Evolutionary conservation across 2,329 filamentous ascomycete genomes (phyloP).

Genomic region (Fusarium sambucinum): DNA sequence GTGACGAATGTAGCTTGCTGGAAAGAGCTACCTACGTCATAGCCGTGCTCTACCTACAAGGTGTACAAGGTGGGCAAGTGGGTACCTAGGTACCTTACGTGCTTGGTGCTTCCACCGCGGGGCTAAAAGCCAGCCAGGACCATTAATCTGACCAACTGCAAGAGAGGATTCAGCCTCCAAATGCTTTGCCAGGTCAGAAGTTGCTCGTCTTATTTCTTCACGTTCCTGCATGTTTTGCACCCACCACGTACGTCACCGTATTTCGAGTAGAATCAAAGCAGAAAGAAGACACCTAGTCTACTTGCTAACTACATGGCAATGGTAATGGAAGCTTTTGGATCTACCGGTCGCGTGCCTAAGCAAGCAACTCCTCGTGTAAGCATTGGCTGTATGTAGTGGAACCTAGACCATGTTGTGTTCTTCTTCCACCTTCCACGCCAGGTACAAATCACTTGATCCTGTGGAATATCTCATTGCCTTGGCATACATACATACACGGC

Average conservation of each 20-base stretch:
- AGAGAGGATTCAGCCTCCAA: background rate
- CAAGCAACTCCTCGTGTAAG: slow-evolving; percentile 4
- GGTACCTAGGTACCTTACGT: background rate
- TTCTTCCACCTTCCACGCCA: slow-evolving; percentile 36
- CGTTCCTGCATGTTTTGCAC: slow-evolving; percentile 45
- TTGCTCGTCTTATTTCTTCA: slow-evolving; percentile 27
- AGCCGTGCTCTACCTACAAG: slow-evolving; percentile 25
- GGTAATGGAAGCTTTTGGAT: slow-evolving; percentile 8
- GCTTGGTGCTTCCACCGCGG: slow-evolving; percentile 24
- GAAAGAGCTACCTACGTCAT: slow-evolving; percentile 46
- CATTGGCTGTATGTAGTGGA: slow-evolving; percentile 25
- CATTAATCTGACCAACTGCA: slow-evolving; percentile 18
- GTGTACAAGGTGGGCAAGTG: slow-evolving; percentile 21
- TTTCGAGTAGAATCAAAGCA: slow-evolving; percentile 13
- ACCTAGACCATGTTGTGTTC: slow-evolving; percentile 4
- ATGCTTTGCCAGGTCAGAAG: slow-evolving; percentile 34
- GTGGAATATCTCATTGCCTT: slow-evolving; percentile 27
- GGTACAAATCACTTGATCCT: slow-evolving; percentile 12
- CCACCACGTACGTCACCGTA: slow-evolving; percentile 46
- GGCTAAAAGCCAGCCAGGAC: slow-evolving; percentile 25
- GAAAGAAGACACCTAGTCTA: slow-evolving; percentile 2
- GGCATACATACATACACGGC: slow-evolving; percentile 9
- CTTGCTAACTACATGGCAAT: background rate
- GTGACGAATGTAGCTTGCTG: slow-evolving; percentile 43
- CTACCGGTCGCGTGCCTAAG: slow-evolving; percentile 33